Percentiles rank a stretch among this genome's conserved stretches.
phyloP scores from a whole-genome alignment of 2,329 filamentous ascomycete genomes.

The Xylariaceae sp. region DNA sequence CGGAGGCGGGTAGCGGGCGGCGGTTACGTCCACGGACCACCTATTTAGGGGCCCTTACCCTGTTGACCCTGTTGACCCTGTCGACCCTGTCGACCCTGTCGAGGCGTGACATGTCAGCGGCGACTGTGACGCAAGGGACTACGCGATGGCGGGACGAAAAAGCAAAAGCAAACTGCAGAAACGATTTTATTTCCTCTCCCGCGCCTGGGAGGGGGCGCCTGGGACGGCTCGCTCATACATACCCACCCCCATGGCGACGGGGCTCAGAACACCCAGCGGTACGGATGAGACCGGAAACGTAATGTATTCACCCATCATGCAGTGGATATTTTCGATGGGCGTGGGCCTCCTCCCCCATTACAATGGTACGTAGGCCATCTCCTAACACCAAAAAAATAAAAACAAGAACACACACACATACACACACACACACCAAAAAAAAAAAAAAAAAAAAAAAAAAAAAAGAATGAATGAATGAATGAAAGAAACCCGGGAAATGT shows the following conservation, averaged over 20 bases:
- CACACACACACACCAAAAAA: too few relatives aligned
- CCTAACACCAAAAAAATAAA: too few relatives aligned
- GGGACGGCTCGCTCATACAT: neutral
- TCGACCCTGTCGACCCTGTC: neutral
- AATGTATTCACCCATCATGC: neutral
- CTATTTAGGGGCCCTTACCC: too few relatives aligned
- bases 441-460: too few relatives aligned
- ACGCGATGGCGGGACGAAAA: neutral
- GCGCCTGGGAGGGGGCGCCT: neutral
- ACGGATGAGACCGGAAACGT: neutral
- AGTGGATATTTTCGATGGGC: too few relatives aligned
- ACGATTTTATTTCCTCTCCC: neutral
- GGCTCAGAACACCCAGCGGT: neutral
- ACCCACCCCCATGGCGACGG: neutral
- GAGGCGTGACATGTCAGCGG: constrained; percentile 6
- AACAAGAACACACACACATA: too few relatives aligned
- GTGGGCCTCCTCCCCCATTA: too few relatives aligned
- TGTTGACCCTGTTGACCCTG: too few relatives aligned
- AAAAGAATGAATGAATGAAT: accelerated
- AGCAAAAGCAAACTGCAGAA: constrained; percentile 10
- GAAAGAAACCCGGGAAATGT: too few relatives aligned
- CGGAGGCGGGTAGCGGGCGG: constrained; percentile 5
- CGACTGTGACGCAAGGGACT: constrained; percentile 5
- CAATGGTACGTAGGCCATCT: too few relatives aligned
- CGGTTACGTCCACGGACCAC: neutral